Percentiles rank a stretch among this genome's conserved stretches.
phyloP scores from a whole-genome alignment of 1,284 basidiomycete genomes.

The Volvariella surrecta region DNA sequence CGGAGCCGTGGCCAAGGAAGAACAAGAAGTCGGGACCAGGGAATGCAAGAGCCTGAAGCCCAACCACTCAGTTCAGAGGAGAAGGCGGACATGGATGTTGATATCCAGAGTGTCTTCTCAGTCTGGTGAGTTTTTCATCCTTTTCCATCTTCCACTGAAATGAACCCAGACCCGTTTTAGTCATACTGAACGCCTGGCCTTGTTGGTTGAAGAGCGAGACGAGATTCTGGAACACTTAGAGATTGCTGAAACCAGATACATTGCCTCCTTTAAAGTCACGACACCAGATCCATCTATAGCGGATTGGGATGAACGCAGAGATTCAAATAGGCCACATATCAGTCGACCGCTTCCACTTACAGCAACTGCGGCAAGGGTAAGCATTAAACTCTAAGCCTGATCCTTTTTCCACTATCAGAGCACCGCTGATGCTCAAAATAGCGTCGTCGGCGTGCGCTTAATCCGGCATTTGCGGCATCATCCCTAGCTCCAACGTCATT shows the following conservation, averaged over 20 bases:
- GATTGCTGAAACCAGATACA: conserved; percentile 70
- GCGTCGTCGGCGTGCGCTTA: conserved; percentile 35
- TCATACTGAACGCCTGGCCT: conserved; percentile 55
- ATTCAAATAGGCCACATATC: conserved; percentile 40
- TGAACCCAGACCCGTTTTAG: conserved; percentile 25
- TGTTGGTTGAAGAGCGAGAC: conserved; percentile 65
- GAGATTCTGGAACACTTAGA: conserved; percentile 69
- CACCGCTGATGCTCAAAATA: conserved; percentile 18
- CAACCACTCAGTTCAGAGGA: conserved; percentile 32
- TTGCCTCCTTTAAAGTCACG: conserved; percentile 62
- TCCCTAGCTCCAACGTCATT: conserved; percentile 68
- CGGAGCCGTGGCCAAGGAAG: conserved; percentile 18
- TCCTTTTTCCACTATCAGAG: too few relatives aligned
- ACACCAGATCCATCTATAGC: conserved; percentile 63
- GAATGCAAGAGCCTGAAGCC: conserved; percentile 25
- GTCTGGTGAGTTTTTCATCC: conserved; percentile 41
- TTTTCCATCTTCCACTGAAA: conserved; percentile 9
- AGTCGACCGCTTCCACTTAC: conserved; percentile 55
- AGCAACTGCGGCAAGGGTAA: conserved; percentile 20
- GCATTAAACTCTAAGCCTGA: conserved; percentile 10
- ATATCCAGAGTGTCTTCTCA: conserved; percentile 66
- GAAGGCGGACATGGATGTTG: conserved; percentile 44
- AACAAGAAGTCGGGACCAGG: conserved; percentile 15
- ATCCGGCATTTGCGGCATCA: conserved; percentile 54
- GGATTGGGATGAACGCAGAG: conserved; percentile 26